A percentile compares a stretch with the other conserved stretches of the same genome.
phyloP scores from a whole-genome alignment of 2,329 filamentous ascomycete species.

The Curvularia sp. region DNA sequence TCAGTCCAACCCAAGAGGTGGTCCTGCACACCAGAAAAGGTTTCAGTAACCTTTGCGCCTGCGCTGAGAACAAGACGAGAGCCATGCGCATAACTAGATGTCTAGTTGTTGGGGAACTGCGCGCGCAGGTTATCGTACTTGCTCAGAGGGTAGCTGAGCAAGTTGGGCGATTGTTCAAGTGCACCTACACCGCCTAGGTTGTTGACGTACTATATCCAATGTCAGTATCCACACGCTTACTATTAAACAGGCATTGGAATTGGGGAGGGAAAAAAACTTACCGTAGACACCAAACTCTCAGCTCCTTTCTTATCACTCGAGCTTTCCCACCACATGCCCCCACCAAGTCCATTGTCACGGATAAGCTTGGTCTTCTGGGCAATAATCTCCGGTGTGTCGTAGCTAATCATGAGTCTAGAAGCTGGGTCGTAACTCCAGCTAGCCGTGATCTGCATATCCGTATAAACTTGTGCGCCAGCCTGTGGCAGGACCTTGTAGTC shows the following conservation, averaged over 20 bases:
- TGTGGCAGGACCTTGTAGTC: constrained; percentile 48
- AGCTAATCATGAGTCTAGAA: constrained; percentile 39
- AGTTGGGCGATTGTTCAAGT: constrained; percentile 64
- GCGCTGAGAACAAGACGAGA: neutral
- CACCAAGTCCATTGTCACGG: constrained; percentile 39
- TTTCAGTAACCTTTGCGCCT: neutral
- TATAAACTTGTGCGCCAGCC: constrained; percentile 31
- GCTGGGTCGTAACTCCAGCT: constrained; percentile 43
- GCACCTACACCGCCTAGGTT: constrained; percentile 61
- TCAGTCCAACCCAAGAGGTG: neutral
- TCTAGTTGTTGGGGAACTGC: constrained; percentile 32
- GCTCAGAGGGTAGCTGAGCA: constrained; percentile 67
- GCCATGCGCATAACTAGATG: neutral
- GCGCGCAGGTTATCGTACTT: constrained; percentile 72
- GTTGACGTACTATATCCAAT: constrained; percentile 53
- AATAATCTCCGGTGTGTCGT: constrained; percentile 45
- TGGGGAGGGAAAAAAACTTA: constrained; percentile 14
- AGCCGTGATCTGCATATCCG: constrained; percentile 32
- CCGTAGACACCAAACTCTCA: constrained; percentile 43
- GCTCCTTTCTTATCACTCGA: constrained; percentile 41
- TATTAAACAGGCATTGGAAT: too few species aligned
- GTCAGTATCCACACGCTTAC: constrained; percentile 8
- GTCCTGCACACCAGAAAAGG: neutral
- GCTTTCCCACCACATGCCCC: constrained; percentile 51
- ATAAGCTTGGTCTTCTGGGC: constrained; percentile 38